phyloP scores from a whole-genome alignment of 2,329 filamentous ascomycete species.

The Mycocentrospora acerina region DNA sequence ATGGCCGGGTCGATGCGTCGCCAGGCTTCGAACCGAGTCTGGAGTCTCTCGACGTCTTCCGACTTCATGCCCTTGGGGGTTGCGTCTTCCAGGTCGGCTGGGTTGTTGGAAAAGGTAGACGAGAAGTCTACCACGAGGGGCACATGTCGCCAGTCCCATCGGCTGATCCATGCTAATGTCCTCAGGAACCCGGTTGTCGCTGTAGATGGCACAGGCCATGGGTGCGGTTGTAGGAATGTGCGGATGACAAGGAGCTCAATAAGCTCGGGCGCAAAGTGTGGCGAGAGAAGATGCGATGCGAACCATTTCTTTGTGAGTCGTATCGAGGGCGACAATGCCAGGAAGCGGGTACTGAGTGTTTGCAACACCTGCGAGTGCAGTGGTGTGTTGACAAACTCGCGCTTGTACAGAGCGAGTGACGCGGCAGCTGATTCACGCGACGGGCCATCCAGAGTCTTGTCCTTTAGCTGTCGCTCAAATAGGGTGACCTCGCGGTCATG shows the following conservation, averaged over 20 bases:
- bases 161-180: slow-evolving; percentile 74
- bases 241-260: slow-evolving; percentile 80
- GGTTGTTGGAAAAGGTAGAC: slow-evolving; percentile 20
- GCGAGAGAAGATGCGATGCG: slow-evolving; percentile 73
- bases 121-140: slow-evolving; percentile 79
- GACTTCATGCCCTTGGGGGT: slow-evolving; percentile 51
- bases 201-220: slow-evolving; percentile 77
- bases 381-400: slow-evolving; percentile 70
- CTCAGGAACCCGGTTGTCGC: slow-evolving; percentile 78
- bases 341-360: slow-evolving; percentile 77
- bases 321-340: slow-evolving; percentile 77
- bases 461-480: slow-evolving; percentile 75
- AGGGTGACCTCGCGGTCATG: slow-evolving; percentile 84
- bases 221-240: slow-evolving; percentile 77
- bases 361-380: slow-evolving; percentile 80
- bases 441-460: slow-evolving; percentile 66
- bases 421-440: slow-evolving; percentile 68
- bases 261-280: slow-evolving; percentile 76
- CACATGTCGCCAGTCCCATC: slow-evolving; percentile 89
- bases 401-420: slow-evolving; percentile 70
- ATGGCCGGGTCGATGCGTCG: slow-evolving; percentile 84
- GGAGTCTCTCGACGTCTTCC: slow-evolving; percentile 63
- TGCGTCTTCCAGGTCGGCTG: slow-evolving; percentile 19
- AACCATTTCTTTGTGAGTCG: slow-evolving; percentile 91
- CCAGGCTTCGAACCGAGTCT: slow-evolving; percentile 77